phyloP scores from a whole-genome alignment of 352 stramenopile species.

The Phytophthora nicotianae region DNA sequence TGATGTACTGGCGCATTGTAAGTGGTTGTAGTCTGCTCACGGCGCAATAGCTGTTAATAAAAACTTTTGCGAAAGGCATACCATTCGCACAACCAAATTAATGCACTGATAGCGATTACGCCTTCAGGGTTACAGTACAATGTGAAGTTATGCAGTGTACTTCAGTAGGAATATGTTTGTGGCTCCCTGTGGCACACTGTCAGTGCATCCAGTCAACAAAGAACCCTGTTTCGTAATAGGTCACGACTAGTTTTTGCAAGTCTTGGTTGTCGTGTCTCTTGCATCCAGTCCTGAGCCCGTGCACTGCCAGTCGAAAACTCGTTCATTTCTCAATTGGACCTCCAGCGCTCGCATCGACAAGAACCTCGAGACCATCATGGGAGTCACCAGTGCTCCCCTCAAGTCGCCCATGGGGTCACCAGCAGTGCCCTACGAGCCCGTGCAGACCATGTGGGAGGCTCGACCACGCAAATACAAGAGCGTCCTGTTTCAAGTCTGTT shows the following conservation, averaged over 20 bases:
- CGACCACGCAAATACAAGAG: constrained; percentile 65
- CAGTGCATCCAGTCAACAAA: constrained; percentile 7
- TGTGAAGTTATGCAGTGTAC: not conserved
- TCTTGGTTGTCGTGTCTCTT: constrained; percentile 17
- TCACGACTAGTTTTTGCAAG: constrained; percentile 25
- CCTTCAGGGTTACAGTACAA: constrained; percentile 1
- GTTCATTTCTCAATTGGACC: constrained; percentile 31
- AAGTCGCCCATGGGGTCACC: constrained; percentile 36
- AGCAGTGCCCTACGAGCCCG: constrained; percentile 20
- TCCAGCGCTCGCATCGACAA: constrained; percentile 13
- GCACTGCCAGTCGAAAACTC: not conserved
- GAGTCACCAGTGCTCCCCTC: constrained; percentile 19
- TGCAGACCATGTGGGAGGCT: constrained; percentile 48
- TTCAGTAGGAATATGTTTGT: constrained; percentile 14
- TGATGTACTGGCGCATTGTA: too few relatives aligned
- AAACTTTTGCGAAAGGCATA: too few relatives aligned
- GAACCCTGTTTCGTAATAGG: constrained; percentile 21
- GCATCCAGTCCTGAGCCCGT: constrained; percentile 12
- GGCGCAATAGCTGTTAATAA: too few relatives aligned
- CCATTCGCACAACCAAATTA: too few relatives aligned
- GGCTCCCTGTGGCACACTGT: not conserved
- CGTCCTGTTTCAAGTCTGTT: constrained; percentile 59
- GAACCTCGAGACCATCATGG: constrained; percentile 14
- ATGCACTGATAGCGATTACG: too few relatives aligned
- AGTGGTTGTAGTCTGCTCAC: too few relatives aligned